A percentile compares a stretch with the other conserved stretches of the same genome.
Conservation (phyloP, 768 basidiomycete genomes). For the Naganishia vaughanmartiniae region DNA sequence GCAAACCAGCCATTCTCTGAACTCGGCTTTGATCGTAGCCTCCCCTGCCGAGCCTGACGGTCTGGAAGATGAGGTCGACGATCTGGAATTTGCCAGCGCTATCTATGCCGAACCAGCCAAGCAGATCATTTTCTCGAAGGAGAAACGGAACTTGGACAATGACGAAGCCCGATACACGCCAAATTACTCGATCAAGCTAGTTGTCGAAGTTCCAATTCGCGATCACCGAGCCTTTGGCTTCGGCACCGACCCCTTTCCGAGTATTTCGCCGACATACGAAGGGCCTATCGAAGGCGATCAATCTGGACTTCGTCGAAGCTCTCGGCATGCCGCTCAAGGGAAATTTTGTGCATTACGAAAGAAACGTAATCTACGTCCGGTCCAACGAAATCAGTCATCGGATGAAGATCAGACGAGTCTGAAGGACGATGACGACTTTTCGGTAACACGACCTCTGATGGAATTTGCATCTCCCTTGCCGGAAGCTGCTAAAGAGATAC, state of each 20-base stretch:
- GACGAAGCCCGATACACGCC: slow-evolving; percentile 7
- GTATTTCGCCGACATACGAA: too few relatives aligned
- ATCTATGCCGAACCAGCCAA: neutral
- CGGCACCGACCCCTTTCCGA: neutral
- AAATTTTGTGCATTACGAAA: slow-evolving; percentile 9
- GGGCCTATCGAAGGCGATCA: neutral
- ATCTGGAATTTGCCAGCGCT: neutral
- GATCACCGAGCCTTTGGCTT: too few relatives aligned
- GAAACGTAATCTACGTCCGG: neutral
- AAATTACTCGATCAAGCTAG: neutral
- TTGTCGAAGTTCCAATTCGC: slow-evolving; percentile 6
- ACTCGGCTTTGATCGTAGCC: neutral
- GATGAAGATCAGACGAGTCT: too few relatives aligned
- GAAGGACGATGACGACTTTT: neutral
- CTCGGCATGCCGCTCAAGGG: neutral
- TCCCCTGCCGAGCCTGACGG: neutral
- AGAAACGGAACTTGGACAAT: neutral
- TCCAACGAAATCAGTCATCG: neutral
- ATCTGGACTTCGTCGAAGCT: slow-evolving; percentile 3
- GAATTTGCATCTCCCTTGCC: neutral
- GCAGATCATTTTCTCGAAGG: neutral
- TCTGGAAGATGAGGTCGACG: neutral
- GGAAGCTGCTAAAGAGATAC: neutral
- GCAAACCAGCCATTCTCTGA: neutral
- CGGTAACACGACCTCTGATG: neutral